Base-by-base conservation (phyloP, 2,329 filamentous ascomycete species). In the Nannizzia gypsea region DNA sequence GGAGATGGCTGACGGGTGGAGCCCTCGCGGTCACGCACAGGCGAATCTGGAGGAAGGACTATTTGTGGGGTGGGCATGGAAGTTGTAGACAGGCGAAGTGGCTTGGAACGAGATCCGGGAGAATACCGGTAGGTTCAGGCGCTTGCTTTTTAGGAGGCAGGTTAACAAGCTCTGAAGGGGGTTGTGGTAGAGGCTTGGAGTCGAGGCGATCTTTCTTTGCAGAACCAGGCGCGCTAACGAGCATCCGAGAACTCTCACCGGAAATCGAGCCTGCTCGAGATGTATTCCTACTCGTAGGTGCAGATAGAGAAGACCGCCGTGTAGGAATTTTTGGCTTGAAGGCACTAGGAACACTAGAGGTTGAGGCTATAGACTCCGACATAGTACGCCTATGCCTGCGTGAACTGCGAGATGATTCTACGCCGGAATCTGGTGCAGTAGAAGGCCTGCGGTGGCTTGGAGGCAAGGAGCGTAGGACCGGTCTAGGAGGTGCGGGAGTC, bases 241-340 rank as follows among this genome's bases (percentile, higher is more conserved):
- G 48, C 8, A 24, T 17, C 6, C 38, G 56, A 20, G 75, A 60
- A 60, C 73, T 74, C 34, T 74, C 72, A 3, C 75, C 77, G 2
- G 75, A 75, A 38, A 78, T 69, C 5, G 77, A 78, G 15, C 74
- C 71, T 2, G 76, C 66, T 44, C 75, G 71, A 1, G 76, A 78
- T 50, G 73, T 72, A 61, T 71, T 75, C 46, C 71, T 70, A 58
- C 74, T 78, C 3, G 76, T 78, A 3, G 74, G 75, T 6, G 76
- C 76, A 31, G 77, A 78, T 20, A 78, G 69, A 13, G 76, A 78
- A 5, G 76, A 76, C 58, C 71, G 73, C 50, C 75, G 72, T 15
- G 68, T 65, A 40, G 76, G 75, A 46, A 77, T 68, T 42, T 65
- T 59, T 44, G 73, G 73, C 40, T 63, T 66, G 42, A 67, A 63